Evolutionary conservation across 2,329 filamentous ascomycete species (phyloP).

Genomic region (Arachnopeziza araneosa): DNA sequence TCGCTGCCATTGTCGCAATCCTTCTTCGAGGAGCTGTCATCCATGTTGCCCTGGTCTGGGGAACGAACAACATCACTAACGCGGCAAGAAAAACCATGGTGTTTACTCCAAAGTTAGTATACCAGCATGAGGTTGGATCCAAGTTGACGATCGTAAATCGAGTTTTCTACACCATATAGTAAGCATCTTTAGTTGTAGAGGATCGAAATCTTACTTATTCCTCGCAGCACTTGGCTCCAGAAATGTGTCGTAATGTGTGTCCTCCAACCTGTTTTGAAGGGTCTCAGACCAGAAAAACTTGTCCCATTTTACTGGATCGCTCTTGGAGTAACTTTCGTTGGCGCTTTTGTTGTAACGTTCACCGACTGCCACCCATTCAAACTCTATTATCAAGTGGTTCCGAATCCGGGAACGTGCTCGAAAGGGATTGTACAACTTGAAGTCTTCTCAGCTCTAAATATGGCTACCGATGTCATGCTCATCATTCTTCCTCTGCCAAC

Average conservation of each 20-base stretch:
- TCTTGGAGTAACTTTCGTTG: slow-evolving; percentile 9
- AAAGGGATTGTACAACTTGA: slow-evolving; percentile 8
- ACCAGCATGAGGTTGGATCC: slow-evolving; percentile 32
- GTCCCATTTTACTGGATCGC: background rate
- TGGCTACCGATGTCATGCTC: slow-evolving; percentile 19
- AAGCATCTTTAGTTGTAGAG: slow-evolving; percentile 16
- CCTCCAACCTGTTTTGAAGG: slow-evolving; percentile 1
- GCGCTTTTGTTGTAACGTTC: slow-evolving; percentile 11
- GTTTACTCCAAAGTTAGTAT: slow-evolving; percentile 31
- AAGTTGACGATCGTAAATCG: slow-evolving; percentile 31
- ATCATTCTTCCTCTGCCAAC: slow-evolving; percentile 17
- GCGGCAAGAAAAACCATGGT: slow-evolving; percentile 17
- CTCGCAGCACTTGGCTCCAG: slow-evolving; percentile 4
- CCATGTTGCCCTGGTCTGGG: slow-evolving; percentile 34
- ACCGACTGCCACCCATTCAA: slow-evolving; percentile 15
- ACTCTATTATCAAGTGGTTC: slow-evolving; percentile 18
- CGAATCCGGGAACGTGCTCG: slow-evolving; percentile 16
- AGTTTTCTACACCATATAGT: slow-evolving; percentile 19
- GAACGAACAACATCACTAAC: slow-evolving; percentile 32
- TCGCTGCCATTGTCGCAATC: slow-evolving; percentile 6
- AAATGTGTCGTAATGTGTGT: slow-evolving; percentile 7
- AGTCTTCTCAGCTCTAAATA: slow-evolving; percentile 12
- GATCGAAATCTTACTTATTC: slow-evolving; percentile 9
- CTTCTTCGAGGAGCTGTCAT: slow-evolving; percentile 20
- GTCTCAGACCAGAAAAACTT: slow-evolving; percentile 2